Conservation (phyloP, 2,329 filamentous ascomycete species). For the Fusarium brachygibbosum region DNA sequence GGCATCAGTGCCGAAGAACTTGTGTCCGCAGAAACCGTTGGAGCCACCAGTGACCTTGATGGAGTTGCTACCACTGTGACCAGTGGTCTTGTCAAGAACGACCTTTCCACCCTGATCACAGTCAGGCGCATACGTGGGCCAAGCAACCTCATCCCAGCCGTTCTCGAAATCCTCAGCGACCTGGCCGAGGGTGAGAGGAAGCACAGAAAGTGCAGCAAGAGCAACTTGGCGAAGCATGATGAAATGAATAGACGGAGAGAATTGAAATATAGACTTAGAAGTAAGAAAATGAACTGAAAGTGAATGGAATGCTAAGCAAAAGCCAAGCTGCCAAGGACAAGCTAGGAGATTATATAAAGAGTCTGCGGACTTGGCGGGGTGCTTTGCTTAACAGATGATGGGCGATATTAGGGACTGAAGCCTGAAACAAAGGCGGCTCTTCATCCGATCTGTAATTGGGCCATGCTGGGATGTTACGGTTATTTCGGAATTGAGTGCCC, state of each 20-base stretch:
- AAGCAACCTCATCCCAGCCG: constrained; percentile 69
- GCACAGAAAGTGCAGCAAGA: constrained; percentile 61
- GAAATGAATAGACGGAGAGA: constrained; percentile 6
- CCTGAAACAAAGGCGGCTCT: constrained; percentile 32
- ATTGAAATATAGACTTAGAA: neutral
- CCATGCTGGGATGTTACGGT: constrained; percentile 11
- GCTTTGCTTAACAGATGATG: neutral
- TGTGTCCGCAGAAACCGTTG: constrained; percentile 69
- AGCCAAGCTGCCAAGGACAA: constrained; percentile 18
- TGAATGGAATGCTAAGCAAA: constrained; percentile 3
- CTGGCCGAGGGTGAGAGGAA: constrained; percentile 65
- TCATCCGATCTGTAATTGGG: constrained; percentile 7
- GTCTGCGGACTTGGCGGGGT: neutral
- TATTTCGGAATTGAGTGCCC: constrained; percentile 30
- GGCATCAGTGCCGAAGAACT: constrained; percentile 71
- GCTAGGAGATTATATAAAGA: constrained; percentile 16
- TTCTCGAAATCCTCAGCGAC: constrained; percentile 69
- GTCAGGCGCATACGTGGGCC: constrained; percentile 70
- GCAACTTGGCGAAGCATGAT: constrained; percentile 55
- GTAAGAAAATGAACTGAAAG: constrained; percentile 10
- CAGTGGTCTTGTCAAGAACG: constrained; percentile 67
- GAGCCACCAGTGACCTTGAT: constrained; percentile 64
- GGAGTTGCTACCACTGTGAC: constrained; percentile 69
- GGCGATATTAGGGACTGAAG: constrained; percentile 24
- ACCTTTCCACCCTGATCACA: constrained; percentile 72